Percentiles rank a stretch among this genome's conserved stretches.
phyloP scores from a whole-genome alignment of 345 rosid genomes.

The Citrus sinensis region DNA sequence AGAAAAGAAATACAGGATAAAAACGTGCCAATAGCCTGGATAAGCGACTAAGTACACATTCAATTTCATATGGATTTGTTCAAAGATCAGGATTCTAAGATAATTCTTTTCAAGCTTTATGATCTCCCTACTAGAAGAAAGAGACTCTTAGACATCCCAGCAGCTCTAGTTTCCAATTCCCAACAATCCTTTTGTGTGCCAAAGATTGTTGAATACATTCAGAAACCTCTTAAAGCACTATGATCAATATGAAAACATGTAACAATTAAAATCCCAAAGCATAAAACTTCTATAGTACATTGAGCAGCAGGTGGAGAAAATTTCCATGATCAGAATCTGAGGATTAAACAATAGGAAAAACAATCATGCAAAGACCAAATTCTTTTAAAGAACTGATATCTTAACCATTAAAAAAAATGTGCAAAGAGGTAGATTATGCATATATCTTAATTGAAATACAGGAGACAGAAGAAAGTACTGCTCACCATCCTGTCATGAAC shows the following conservation, averaged over 20 bases:
- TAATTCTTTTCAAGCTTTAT: not conserved
- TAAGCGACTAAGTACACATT: not conserved
- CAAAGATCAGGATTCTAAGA: not conserved
- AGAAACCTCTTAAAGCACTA: not conserved
- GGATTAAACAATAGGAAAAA: not conserved
- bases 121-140: not conserved
- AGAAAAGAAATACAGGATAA: not conserved
- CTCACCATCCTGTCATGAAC: slow-evolving; percentile 98
- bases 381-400: not conserved
- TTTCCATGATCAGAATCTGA: not conserved
- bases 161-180: not conserved
- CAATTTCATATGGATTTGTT: not conserved
- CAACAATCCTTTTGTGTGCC: not conserved
- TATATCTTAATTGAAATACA: not conserved
- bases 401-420: not conserved
- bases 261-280: not conserved
- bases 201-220: not conserved
- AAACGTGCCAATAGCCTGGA: not conserved
- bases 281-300: not conserved
- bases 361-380: not conserved
- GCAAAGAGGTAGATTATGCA: not conserved
- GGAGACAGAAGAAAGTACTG: slow-evolving; percentile 12
- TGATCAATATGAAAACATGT: not conserved
- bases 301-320: not conserved
- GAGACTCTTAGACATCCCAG: not conserved